phyloP scores from a whole-genome alignment of 2,329 filamentous ascomycete species.

The Xylaria sp. region DNA sequence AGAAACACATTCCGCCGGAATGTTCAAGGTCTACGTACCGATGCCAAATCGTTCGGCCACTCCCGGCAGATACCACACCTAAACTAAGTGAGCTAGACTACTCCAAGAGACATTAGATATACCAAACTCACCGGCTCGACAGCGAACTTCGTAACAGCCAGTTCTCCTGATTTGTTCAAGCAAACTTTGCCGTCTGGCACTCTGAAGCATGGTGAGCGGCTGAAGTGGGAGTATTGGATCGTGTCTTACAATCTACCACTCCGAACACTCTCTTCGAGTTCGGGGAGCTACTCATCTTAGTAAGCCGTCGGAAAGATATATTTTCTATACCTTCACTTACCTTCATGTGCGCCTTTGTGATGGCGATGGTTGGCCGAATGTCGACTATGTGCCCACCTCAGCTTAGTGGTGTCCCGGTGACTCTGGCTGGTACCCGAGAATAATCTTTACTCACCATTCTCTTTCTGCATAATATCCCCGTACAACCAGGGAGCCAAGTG shows the following conservation, averaged over 20 bases:
- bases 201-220: slow-evolving; percentile 50
- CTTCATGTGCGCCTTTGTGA: slow-evolving; percentile 95
- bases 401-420: slow-evolving; percentile 11
- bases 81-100: slow-evolving; percentile 23
- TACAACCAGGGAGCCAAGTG: slow-evolving; percentile 88
- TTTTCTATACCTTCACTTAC: slow-evolving; percentile 44
- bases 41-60: slow-evolving; percentile 95
- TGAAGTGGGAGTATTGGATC: background rate
- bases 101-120: background rate
- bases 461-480: slow-evolving; percentile 79
- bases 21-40: slow-evolving; percentile 58
- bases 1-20: background rate
- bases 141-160: slow-evolving; percentile 95
- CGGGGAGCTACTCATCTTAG: slow-evolving; percentile 70
- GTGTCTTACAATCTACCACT: slow-evolving; percentile 73
- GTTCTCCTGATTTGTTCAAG: slow-evolving; percentile 84
- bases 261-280: slow-evolving; percentile 88
- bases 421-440: background rate
- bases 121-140: slow-evolving; percentile 82
- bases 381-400: slow-evolving; percentile 65
- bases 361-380: slow-evolving; percentile 88
- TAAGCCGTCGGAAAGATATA: slow-evolving; percentile 32
- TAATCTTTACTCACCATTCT: slow-evolving; percentile 65
- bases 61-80: slow-evolving; percentile 84
- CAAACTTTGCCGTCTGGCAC: slow-evolving; percentile 88